phyloP scores from a whole-genome alignment of 495 filamentous ascomycete species.

The Amniculicola lignicola region DNA sequence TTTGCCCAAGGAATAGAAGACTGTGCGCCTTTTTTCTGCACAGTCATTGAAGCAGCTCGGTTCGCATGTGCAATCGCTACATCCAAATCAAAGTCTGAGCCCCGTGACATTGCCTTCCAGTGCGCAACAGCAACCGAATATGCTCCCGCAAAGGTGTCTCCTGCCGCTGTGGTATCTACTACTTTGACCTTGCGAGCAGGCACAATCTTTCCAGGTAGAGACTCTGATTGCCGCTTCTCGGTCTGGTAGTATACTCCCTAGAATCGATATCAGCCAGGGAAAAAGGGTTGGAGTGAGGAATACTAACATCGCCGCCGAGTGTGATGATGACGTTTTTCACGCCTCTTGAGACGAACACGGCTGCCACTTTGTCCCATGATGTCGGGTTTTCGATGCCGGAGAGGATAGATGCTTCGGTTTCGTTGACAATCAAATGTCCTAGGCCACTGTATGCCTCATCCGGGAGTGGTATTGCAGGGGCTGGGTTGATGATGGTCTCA shows the following conservation, averaged over 20 bases:
- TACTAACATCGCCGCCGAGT: conserved; percentile 69
- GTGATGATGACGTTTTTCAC: conserved; percentile 79
- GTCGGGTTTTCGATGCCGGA: conserved; percentile 45
- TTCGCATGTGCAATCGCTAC: conserved; percentile 65
- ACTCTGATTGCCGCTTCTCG: conserved; percentile 11
- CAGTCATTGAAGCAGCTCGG: conserved; percentile 68
- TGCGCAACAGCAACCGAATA: conserved; percentile 69
- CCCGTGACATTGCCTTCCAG: conserved; percentile 46
- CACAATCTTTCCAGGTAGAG: conserved; percentile 35
- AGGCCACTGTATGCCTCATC: conserved; percentile 63
- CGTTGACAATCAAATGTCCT: conserved; percentile 83
- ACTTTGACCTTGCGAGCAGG: conserved; percentile 61
- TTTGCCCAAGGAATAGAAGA: conserved; percentile 82
- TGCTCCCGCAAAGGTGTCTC: conserved; percentile 88
- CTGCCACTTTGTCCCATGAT: conserved; percentile 33
- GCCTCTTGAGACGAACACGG: conserved; percentile 61
- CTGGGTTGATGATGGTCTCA: conserved; percentile 78
- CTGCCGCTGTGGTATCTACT: conserved; percentile 90
- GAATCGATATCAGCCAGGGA: not conserved
- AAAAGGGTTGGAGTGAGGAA: conserved; percentile 28
- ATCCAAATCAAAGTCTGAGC: conserved; percentile 39
- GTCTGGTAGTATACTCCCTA: conserved; percentile 38
- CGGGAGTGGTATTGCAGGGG: conserved; percentile 61
- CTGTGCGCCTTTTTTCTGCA: conserved; percentile 78
- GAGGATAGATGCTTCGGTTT: conserved; percentile 80